Evolutionary conservation across 83 land plant genomes (phyloP).

Genomic region (Picea mariana): DNA sequence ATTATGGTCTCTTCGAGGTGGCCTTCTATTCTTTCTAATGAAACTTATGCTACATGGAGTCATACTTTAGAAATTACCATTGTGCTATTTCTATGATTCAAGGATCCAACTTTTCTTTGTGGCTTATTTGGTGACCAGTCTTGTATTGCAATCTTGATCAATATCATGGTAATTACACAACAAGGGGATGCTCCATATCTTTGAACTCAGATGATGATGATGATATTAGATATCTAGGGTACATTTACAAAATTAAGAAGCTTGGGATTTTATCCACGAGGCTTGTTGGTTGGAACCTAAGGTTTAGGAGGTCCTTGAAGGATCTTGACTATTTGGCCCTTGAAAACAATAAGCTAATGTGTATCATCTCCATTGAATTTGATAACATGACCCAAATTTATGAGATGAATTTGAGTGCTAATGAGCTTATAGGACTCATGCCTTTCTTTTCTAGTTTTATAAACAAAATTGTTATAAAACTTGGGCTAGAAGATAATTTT

Average conservation of each 20-base stretch:
- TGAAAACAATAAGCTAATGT: conserved; percentile 25
- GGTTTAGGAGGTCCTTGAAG: conserved; percentile 34
- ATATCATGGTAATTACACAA: no score
- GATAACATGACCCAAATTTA: neutral
- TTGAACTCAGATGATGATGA: no score
- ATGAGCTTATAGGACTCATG: neutral
- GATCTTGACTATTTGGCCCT: conserved; percentile 45
- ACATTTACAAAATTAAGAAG: conserved; percentile 25
- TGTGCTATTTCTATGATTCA: no score
- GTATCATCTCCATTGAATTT: neutral
- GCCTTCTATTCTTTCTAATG: no score
- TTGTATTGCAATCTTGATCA: no score
- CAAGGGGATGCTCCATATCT: no score
- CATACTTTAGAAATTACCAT: no score
- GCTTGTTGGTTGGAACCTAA: conserved; percentile 46
- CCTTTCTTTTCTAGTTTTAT: neutral
- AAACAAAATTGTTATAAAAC: neutral
- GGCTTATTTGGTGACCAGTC: no score
- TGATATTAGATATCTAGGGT: conserved; percentile 62
- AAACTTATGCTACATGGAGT: no score
- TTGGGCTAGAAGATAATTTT: neutral
- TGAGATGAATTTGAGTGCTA: neutral
- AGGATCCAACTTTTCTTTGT: no score
- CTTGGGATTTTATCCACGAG: conserved; percentile 45
- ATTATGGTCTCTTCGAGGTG: no score